phyloP scores from a whole-genome alignment of 768 basidiomycete genomes.

The Strobilomyces confusus region DNA sequence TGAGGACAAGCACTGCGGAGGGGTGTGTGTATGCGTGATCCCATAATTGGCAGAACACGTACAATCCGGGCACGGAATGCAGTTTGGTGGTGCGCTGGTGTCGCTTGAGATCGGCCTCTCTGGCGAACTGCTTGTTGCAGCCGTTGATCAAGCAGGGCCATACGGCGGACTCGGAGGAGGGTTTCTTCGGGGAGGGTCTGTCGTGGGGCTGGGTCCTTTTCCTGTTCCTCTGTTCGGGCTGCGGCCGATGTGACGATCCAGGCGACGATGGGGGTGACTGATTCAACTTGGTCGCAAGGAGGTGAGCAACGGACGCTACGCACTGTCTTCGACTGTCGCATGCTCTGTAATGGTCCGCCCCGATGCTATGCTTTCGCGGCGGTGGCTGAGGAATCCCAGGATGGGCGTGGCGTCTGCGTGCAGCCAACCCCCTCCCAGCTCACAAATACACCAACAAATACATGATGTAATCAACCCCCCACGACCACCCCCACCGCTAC shows the following conservation, averaged over 20 bases:
- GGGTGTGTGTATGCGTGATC: slow-evolving; percentile 15
- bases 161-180: slow-evolving; percentile 42
- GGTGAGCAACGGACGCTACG: slow-evolving; percentile 19
- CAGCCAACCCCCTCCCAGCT: not conserved
- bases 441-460: slow-evolving; percentile 22
- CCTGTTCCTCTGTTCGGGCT: slow-evolving; percentile 43
- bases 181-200: slow-evolving; percentile 52
- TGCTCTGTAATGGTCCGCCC: slow-evolving; percentile 4
- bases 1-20: slow-evolving; percentile 63
- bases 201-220: slow-evolving; percentile 36
- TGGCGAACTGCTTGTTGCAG: slow-evolving; percentile 77
- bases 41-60: slow-evolving; percentile 25
- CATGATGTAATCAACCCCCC: slow-evolving; percentile 21
- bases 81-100: slow-evolving; percentile 78
- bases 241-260: slow-evolving; percentile 8
- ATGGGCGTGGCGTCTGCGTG: slow-evolving; percentile 21
- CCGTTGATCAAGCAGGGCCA: slow-evolving; percentile 84
- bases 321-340: slow-evolving; percentile 33
- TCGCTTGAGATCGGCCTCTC: slow-evolving; percentile 78
- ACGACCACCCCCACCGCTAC: not conserved
- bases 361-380: slow-evolving; percentile 12
- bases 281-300: slow-evolving; percentile 16
- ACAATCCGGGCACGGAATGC: slow-evolving; percentile 75
- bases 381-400: slow-evolving; percentile 28
- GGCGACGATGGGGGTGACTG: slow-evolving; percentile 16